Evolutionary conservation across 2,329 filamentous ascomycete species (phyloP), one percentile per base, ranked within the genome.

Genomic region (Neopestalotiopsis sp.): DNA sequence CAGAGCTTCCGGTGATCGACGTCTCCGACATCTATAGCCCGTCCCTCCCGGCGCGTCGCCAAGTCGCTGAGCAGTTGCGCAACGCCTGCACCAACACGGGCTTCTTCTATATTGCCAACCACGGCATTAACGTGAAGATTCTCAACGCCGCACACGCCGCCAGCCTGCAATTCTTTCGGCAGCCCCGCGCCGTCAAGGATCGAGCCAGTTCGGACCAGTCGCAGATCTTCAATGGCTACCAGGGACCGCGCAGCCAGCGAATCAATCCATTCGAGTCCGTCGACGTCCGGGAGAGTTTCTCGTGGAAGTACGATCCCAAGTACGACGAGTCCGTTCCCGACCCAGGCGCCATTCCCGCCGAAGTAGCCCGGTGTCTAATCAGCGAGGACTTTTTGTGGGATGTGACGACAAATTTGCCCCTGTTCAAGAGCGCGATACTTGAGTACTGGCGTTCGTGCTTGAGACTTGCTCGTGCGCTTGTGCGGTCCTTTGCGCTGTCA

Each of bases 31-130:
- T 84, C n/a, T 80, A 79, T 72, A 83, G 79, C 65, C 68, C 74
- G 2, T 68, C 74, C 1, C 66, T 80, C 0, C 72, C 77, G 3
- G 79, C 81, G 17, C 80, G 83, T 1, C 73, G 79, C 62, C 74
- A 73, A 7, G 78, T 85, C 4, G 82, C 84, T 2, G 72, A 74
- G 13, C 74, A 82, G 58, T 79, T 86, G 17, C 78, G 81, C 7
- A 76, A 81, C 71, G 83, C 80, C 57, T 81, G 75, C 57, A 78
- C 72, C 69, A 77, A 79, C 20, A 81, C 82, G 56, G 82, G 84
- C 4, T 85, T 85, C 72, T 84, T 86, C 74, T 84, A 84, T 40
- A 75, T 81, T 17, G 71, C 76, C 45, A 78, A 80, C 70, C 78
- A 80, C 63, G 74, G 68, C 24, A 71, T 75, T 34, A 49, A 64